A percentile compares a stretch with the other conserved stretches of the same genome.
Conservation (phyloP, 768 basidiomycete genomes). For the Chlorophyllum brunneum region DNA sequence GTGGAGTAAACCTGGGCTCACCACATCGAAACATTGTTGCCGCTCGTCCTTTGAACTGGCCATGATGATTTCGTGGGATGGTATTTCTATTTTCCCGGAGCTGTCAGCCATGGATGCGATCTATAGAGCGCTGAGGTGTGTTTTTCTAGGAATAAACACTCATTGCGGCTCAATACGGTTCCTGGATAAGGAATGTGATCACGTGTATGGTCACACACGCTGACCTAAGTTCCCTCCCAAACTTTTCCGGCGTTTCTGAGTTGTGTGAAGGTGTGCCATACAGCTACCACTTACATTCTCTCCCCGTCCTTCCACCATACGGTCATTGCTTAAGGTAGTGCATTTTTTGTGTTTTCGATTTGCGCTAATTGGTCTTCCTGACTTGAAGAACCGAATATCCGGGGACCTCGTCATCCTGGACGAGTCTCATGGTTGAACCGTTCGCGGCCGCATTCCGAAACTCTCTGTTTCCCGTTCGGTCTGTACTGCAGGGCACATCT, state of each 20-base stretch:
- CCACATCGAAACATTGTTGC: constrained; percentile 65
- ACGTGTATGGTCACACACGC: neutral
- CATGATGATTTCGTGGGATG: constrained; percentile 57
- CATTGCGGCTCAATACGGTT: neutral
- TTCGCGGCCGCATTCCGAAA: constrained; percentile 51
- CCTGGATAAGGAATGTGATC: neutral
- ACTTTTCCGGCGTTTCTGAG: constrained; percentile 4
- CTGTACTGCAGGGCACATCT: constrained; percentile 17
- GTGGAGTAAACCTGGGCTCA: constrained; percentile 16
- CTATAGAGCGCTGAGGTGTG: neutral
- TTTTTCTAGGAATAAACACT: neutral
- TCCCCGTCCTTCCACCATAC: neutral
- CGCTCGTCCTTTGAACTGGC: constrained; percentile 43
- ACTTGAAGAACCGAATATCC: constrained; percentile 8
- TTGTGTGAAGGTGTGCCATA: neutral
- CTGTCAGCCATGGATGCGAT: neutral
- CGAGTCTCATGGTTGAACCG: constrained; percentile 57
- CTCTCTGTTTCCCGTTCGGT: constrained; percentile 38
- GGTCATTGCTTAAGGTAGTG: constrained; percentile 17
- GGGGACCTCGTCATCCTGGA: constrained; percentile 19
- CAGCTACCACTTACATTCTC: neutral
- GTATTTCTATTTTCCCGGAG: constrained; percentile 19
- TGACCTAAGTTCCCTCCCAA: constrained; percentile 4
- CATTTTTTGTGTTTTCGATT: neutral
- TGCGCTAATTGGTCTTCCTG: neutral